phyloP scores from a whole-genome alignment of 1,284 basidiomycete genomes.

The Irpex lacteus region DNA sequence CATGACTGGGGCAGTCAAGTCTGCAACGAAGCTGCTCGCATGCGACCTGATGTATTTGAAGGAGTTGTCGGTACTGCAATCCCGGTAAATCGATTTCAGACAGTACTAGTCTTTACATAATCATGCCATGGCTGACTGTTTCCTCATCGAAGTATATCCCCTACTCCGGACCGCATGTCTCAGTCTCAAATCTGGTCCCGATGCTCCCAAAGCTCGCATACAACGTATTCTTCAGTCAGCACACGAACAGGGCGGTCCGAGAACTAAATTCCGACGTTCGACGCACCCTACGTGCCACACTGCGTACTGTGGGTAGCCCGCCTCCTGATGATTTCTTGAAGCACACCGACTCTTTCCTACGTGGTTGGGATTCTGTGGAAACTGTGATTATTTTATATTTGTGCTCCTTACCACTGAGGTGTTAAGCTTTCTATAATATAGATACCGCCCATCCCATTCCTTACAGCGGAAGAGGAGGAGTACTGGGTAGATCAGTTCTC shows the following conservation, averaged over 20 bases:
- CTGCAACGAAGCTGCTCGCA: conserved; percentile 64
- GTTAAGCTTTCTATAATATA: conserved; percentile 21
- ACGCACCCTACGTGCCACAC: conserved; percentile 50
- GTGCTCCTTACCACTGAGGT: background rate
- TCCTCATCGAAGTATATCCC: conserved; percentile 47
- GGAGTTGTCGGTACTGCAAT: conserved; percentile 58
- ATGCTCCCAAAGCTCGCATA: conserved; percentile 54
- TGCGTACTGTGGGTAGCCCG: conserved; percentile 48
- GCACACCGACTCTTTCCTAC: conserved; percentile 46
- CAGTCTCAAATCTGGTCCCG: conserved; percentile 39
- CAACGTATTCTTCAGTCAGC: conserved; percentile 55
- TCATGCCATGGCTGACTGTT: background rate
- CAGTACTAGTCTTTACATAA: background rate
- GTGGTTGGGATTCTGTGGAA: conserved; percentile 42
- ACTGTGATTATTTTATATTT: conserved; percentile 31
- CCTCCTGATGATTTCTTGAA: conserved; percentile 54
- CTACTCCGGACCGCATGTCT: conserved; percentile 41
- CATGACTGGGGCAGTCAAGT: conserved; percentile 72
- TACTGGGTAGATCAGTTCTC: conserved; percentile 62
- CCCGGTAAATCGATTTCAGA: conserved; percentile 41
- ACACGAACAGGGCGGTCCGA: conserved; percentile 42
- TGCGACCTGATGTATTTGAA: conserved; percentile 58
- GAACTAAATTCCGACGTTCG: conserved; percentile 57
- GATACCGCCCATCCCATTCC: conserved; percentile 60
- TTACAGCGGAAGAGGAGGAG: conserved; percentile 56